Evolutionary conservation across 495 filamentous ascomycete species (phyloP), one percentile per base, ranked within the genome.

Genomic region (Hypoxylon subgilvum): DNA sequence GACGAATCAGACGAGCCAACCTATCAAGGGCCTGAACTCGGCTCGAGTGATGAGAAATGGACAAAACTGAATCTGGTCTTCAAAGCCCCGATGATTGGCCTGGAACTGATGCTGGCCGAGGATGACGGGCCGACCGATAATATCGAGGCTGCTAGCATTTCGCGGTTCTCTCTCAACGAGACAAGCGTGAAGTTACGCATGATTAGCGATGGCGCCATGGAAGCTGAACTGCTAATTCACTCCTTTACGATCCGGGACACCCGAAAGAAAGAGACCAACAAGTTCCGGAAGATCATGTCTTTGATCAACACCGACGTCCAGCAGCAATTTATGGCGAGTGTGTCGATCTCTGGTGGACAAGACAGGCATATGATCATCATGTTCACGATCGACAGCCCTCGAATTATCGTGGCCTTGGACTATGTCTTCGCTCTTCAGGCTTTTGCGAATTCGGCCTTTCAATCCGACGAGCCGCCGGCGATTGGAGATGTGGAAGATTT

Each of bases 241-340:
- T 94, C 94, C 0, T 95, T 98, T 69, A 96, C 92, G 0, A 96
- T 97, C 60, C 84, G 86, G 39, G 94, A 98, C 67, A 97, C 88
- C 57, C 86, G 94, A 40, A 85, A 82, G 19, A 79, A 83, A 35
- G 91, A 94, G 57, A 89, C 85, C 6, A 97, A 96, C 73, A 96
- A 96, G 71, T 98, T 92, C 81, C 84, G 90, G 34, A 96, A 94
- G 70, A 96, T 97, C 72, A 97, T 98, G 94, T 92, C 93, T 16
- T 85, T 95, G 59, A 89, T 91, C 65, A 97, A 97, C 69, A 89
- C 90, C 55, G 87, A 88, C 44, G 92, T 94, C 7, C 89, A 96
- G 67, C 94, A 97, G n/a, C n/a, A n/a, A 74, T 96, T 97, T 68
- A 97, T 98, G 95, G 94, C 94, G 28, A 95, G 88, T 73, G 75